These are phyloP conservation scores for Datisca glomerata DNA, from an alignment of 306 rosid species.

Conservation along the genomic window DNA sequence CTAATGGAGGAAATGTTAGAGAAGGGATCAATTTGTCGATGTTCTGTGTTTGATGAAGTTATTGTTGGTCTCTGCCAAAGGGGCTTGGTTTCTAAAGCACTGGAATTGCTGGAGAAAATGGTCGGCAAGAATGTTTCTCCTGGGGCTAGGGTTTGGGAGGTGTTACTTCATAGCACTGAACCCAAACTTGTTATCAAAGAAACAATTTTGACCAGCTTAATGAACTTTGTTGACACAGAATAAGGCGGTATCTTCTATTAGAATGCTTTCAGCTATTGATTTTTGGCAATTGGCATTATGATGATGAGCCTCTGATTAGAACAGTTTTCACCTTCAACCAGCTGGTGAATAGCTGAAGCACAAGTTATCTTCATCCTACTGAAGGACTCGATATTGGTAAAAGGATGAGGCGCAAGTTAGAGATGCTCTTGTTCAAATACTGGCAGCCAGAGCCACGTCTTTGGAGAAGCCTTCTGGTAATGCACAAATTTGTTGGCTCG, in stretches of 20 bases:
- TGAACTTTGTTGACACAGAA: not conserved
- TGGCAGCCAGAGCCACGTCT: too few species aligned
- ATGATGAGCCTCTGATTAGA: not conserved
- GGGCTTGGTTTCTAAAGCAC: conserved; percentile 34
- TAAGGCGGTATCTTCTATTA: too few species aligned
- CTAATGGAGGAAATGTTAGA: conserved; percentile 56
- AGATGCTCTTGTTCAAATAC: too few species aligned
- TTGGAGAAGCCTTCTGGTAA: too few species aligned
- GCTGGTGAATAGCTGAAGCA: too few species aligned
- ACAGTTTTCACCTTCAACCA: not conserved
- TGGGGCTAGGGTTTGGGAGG: conserved; percentile 48
- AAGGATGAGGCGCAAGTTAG: too few species aligned
- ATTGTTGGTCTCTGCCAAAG: conserved; percentile 43
- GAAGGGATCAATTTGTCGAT: conserved; percentile 24
- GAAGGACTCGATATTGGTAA: not conserved
- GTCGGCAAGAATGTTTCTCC: conserved; percentile 30
- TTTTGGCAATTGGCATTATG: not conserved
- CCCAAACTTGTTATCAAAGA: conserved; percentile 6
- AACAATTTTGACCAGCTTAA: not conserved
- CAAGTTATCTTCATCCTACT: not conserved
- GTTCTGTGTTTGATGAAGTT: conserved; percentile 42
- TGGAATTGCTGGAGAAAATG: conserved; percentile 33
- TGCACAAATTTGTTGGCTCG: too few species aligned
- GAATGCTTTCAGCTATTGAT: too few species aligned
- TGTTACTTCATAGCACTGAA: conserved; percentile 29